These are phyloP conservation scores for Cenchrus purpureus DNA, from an alignment of 176 grass and related monocot species.

Conservation along the genomic window DNA sequence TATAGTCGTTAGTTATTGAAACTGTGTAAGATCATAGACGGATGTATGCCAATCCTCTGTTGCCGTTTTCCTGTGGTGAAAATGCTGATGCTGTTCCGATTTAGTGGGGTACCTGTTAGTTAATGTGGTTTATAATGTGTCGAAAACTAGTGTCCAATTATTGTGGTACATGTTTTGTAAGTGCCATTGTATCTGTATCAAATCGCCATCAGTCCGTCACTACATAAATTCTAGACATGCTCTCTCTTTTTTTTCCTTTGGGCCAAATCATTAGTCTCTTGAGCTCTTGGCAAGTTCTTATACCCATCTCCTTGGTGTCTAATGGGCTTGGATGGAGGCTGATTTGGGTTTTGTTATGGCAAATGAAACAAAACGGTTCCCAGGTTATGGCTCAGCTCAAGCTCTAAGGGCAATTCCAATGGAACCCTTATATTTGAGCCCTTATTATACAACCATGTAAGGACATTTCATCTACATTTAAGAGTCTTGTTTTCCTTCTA, in stretches of 20 bases:
- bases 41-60: neutral
- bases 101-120: neutral
- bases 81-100: neutral
- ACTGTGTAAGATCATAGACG: neutral
- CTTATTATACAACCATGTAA: too few species aligned
- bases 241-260: neutral
- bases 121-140: neutral
- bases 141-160: neutral
- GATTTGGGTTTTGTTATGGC: too few species aligned
- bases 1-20: constrained; percentile 25
- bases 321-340: too few species aligned
- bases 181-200: neutral
- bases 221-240: neutral
- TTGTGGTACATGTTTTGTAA: neutral
- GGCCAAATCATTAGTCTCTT: too few species aligned
- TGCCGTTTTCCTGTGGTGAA: neutral
- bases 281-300: too few species aligned
- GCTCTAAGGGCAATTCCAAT: neutral
- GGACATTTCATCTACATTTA: too few species aligned
- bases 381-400: constrained; percentile 44
- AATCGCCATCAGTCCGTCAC: neutral
- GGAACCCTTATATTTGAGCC: too few species aligned
- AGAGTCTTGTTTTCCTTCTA: too few species aligned
- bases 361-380: too few species aligned
- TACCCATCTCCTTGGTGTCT: too few species aligned